Evolutionary conservation across 1,284 basidiomycete genomes (phyloP), one percentile per base, ranked within the genome.

Genomic region (Ganoderma lingzhi): DNA sequence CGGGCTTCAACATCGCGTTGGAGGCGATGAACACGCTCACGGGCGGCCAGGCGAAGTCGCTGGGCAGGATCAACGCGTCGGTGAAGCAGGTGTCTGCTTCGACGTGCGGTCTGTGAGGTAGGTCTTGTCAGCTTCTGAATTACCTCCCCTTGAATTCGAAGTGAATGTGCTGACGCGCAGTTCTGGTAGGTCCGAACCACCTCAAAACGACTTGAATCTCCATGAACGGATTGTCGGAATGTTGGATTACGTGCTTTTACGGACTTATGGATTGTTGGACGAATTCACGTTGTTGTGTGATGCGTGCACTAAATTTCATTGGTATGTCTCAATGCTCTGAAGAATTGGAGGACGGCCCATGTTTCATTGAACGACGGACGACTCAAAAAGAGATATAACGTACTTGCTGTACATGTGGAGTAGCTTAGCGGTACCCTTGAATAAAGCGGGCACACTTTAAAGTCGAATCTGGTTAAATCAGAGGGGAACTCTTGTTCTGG

Each of bases 1-100:
- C 62, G 19, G 84, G 82, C 17, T 84, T 84, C 76, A 84, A 84
- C 75, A 76, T 85, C 67, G 79, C 81, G 19, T 66, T 74, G 41
- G 72, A 67, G 65, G 78, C 79, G 56, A 76, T 80, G 79, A 74
- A 80, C 69, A 65, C 65, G 23, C 72, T 81, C 62, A 80, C 79
- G 62, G 59, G 71, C 62, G 71, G 73, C 28, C 74, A 77, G 63
- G 78, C 74, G 44, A 51, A 45, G 67, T 28, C 60, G 61, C 60
- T 77, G n/a, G 79, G 79, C 5, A 64, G 72, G 58, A 68, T 80
- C 51, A 63, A 76, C 32, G 79, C 75, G 19, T 70, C 66, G 10
- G 77, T 74, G 42, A 74, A 51, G 62, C 77, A 76, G 68, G 73
- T 78, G n/a, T 68, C 69, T 53, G 67, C 72, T 35, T 76, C 76